Base-by-base conservation (phyloP, 768 basidiomycete genomes). In the Trametes punicea region DNA sequence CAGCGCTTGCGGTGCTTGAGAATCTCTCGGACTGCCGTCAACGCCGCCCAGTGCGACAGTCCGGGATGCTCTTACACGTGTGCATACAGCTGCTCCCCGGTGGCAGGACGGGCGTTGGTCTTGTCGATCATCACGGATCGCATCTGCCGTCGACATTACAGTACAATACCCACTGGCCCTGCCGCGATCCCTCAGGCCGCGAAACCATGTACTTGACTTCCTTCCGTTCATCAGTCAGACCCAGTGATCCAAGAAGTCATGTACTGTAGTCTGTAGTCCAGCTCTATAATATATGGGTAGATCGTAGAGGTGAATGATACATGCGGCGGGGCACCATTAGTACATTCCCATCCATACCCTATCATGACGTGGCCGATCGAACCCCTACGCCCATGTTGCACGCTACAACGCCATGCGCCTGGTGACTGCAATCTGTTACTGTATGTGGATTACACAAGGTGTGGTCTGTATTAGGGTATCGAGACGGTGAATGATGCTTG, bases 401-500 rank as follows among this genome's bases (percentile, higher is more conserved):
- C 13, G 6, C 31, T 13, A 16, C 34, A 36, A 36, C 8, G n/a
- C n/a, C 8, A 36, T 16, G 15, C 0, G 6, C 13, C 15, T n/a
- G 15, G 15, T n/a, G 34, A 23, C 15, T 9, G 25, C 21, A 21
- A 26, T 27, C 16, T 20, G 21, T 25, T 53, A 5, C 41, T 45
- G 9, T 34, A 45, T 21, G 25, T 45, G 42, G 21, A 45, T 36
- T 53, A 45, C 51, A 45, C 50, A 53, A 20, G 46, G 27, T 25
- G 23, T 36, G n/a, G 26, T 20, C 3, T 46, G 52, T 3, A 54
- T 54, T 54, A 54, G 52, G 52, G 44, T 54, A 54, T 46, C 44
- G 34, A 26, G 36, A 38, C 25, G 44, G 5, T 18, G n/a, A 38
- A 41, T 13, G 6, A 23, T 54, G 52, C 33, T 21, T 18, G 44